Base-by-base conservation (phyloP, 805 yeast species). In the Jamesozyma hellenica region DNA sequence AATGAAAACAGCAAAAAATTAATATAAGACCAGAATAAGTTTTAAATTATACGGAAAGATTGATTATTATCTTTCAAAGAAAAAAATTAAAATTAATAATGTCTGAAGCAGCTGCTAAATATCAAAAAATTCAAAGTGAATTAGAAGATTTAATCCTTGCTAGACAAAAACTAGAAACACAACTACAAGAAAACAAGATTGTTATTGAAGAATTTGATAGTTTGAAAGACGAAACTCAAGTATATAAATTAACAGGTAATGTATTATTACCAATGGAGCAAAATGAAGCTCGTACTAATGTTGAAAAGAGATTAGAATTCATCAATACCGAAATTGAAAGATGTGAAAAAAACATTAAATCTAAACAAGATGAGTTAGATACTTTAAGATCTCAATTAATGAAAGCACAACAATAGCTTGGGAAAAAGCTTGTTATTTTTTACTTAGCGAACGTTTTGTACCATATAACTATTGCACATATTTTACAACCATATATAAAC, bases 161-260 rank as follows among this genome's bases (percentile, higher is more conserved):
- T 11, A 77, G 97, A 53, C 94, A 90, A 49, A 75, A 79, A 55
- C 71, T 92, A 34, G 99, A 92, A 56, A 84, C 96, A 1, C 99
- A 92, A 63, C 75, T 69, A 51, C 98, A 92, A 61, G 99, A 92
- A 60, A 88, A 88, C 60, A 78, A 78, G 52, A 88, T 92, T 36
- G 98, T 92, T 13, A 70, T 78, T 48, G 79, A 74, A 42, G 98
- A 92, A 62, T 83, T 92, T 52, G 74, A 72, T 23, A 51, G 63
- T 33, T 65, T 83, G 41, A 72, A 74, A 41, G 82, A 76, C 28
- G 82, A 75, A 29, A 71, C 94, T 13, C 83, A 82, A 51, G 77
- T 92, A 19, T 92, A 75, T 65, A 92, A 92, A 62, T 70, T 88
- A 47, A 82, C 90, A 19, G 98, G 98, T 1, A 94, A 95, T 6